A percentile compares a stretch with the other conserved stretches of the same genome.
Evolutionary conservation across 192 early-diverging fungal species (phyloP).

Genomic region (Cladochytrium replicatum): DNA sequence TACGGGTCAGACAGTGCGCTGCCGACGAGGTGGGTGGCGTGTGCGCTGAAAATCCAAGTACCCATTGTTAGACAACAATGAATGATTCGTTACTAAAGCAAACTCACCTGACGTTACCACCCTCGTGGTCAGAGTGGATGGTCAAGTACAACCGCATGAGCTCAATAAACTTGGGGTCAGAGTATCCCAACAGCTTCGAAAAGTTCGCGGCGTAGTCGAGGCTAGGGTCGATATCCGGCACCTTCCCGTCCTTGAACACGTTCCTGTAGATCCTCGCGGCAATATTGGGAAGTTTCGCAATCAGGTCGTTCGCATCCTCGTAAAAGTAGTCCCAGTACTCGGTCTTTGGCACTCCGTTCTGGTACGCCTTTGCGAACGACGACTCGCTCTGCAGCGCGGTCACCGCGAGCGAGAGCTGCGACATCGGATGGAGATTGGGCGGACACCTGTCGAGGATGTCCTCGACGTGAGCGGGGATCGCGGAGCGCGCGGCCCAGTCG

Average conservation of each 20-base stretch:
- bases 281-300: conserved; percentile 94
- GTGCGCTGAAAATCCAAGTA: conserved; percentile 50
- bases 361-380: conserved; percentile 94
- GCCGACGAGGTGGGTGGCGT: conserved; percentile 93
- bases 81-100: not conserved
- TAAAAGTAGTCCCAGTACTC: conserved; percentile 95
- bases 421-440: conserved; percentile 98
- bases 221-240: conserved; percentile 71
- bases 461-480: conserved; percentile 88
- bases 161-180: conserved; percentile 84
- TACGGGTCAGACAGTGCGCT: conserved; percentile 97
- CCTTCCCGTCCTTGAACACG: conserved; percentile 94
- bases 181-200: conserved; percentile 84
- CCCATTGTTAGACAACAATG: conserved; percentile 1
- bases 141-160: conserved; percentile 98
- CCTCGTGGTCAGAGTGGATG: conserved; percentile 99
- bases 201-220: conserved; percentile 95
- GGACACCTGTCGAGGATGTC: conserved; percentile 98
- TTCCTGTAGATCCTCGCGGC: conserved; percentile 99
- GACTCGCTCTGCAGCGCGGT: conserved; percentile 96
- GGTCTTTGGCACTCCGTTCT: conserved; percentile 79
- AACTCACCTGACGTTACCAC: conserved; percentile 83
- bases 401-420: conserved; percentile 93
- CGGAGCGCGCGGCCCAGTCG: conserved; percentile 92
- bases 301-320: conserved; percentile 97